A percentile compares a stretch with the other conserved stretches of the same genome.
Evolutionary conservation across 2,329 filamentous ascomycete genomes (phyloP).

Genomic region (Microdochium trichocladiopsis): DNA sequence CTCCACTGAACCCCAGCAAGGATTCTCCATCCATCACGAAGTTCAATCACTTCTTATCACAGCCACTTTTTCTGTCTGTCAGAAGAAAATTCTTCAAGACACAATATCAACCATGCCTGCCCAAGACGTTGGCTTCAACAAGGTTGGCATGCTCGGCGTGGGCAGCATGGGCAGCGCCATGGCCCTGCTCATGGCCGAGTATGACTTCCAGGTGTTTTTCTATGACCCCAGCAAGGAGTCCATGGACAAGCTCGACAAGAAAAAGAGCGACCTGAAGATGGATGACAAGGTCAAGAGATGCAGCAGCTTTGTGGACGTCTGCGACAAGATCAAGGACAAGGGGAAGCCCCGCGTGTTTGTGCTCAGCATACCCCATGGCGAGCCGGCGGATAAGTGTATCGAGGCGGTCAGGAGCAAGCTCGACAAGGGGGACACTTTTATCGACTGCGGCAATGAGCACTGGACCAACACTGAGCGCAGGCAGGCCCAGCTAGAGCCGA

Average conservation of each 20-base stretch:
- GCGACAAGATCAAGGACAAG: slow-evolving; percentile 30
- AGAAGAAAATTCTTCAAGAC: too few relatives aligned
- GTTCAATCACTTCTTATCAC: too few relatives aligned
- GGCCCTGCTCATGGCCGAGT: slow-evolving; percentile 50
- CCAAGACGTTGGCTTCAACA: slow-evolving; percentile 1
- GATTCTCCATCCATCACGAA: too few relatives aligned
- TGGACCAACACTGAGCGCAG: slow-evolving; percentile 57
- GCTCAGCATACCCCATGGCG: slow-evolving; percentile 43
- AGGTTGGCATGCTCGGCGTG: slow-evolving; percentile 50
- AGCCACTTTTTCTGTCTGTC: too few relatives aligned
- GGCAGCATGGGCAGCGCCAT: slow-evolving; percentile 56
- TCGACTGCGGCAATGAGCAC: slow-evolving; percentile 64
- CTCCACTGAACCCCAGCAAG: too few relatives aligned
- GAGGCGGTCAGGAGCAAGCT: slow-evolving; percentile 36
- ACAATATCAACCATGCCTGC: background rate
- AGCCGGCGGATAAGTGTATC: slow-evolving; percentile 27
- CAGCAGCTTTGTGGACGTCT: slow-evolving; percentile 40
- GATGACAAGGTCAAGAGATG: background rate
- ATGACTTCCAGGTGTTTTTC: slow-evolving; percentile 45
- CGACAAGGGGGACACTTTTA: slow-evolving; percentile 54
- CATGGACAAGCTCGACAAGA: slow-evolving; percentile 30
- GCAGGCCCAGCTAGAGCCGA: slow-evolving; percentile 46
- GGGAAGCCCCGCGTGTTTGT: slow-evolving; percentile 39
- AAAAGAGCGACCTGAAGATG: slow-evolving; percentile 16
- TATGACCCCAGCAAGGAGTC: slow-evolving; percentile 42